Evolutionary conservation across 768 basidiomycete species (phyloP), one percentile per base, ranked within the genome.

Genomic region (Rubroboletus pulcherrimus): DNA sequence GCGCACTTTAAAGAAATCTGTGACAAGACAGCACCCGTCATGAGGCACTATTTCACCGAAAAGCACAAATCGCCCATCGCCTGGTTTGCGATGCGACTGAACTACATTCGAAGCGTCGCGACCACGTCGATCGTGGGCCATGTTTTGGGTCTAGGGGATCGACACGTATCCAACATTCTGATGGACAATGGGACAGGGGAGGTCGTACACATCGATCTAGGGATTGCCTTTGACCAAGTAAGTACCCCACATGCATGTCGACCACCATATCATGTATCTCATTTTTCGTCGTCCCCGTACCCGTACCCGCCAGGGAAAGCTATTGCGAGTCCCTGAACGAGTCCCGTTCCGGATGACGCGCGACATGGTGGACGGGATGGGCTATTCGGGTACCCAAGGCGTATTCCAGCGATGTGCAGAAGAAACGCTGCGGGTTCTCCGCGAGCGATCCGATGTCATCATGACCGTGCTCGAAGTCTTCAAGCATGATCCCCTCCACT

Each of bases 391-490:
- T 0, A 90, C 93, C 1, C 85, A 92, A 60, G 96, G 96, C 0
- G 95, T 98, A 3, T 99, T 96, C 77, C 87, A 95, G 58, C 83
- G 93, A 14, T 98, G 96, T 66, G 87, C 93, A 1, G 94, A 99
- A 72, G 92, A 98, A 71, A 97, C 95, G 0, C 73, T 99, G 7
- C 85, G 94, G 12, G 96, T 99, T 5, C 76, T 98, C 34, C 82
- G 95, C 11, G 86, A 89, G 38, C 82, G 86, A 10, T 91, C 91
- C 0, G 89, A 86, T 34, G 84, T 96, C 43, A 87, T 99, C 65
- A 84, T 94, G 81, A 98, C 95, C 1, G 89, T 99, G 4, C 78
- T 99, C 37, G 95, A 97, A 65, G 96, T 98, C 14, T 97, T 98
- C 83, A 93, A 91, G 70, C 84, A 96, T 66, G 96, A 99, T 70